These are phyloP conservation scores for Lipomyces lipofer DNA, from an alignment of 805 yeast species.

Conservation along the genomic window DNA sequence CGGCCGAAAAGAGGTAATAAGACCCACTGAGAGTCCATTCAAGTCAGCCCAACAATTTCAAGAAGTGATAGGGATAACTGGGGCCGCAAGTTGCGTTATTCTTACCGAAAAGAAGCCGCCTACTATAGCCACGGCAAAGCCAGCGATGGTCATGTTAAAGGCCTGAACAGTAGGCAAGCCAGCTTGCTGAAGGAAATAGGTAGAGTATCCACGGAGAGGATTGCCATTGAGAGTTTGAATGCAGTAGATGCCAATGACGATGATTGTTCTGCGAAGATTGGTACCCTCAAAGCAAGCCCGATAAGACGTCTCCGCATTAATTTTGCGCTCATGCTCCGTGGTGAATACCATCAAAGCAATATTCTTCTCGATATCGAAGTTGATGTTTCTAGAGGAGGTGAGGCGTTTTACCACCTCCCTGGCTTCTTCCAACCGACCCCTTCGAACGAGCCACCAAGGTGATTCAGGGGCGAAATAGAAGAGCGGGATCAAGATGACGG, in stretches of 20 bases:
- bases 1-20: constrained; percentile 11
- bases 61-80: no score
- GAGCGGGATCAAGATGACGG: constrained; percentile 46
- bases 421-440: constrained; percentile 10
- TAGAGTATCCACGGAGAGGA: constrained; percentile 36
- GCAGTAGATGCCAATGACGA: no score
- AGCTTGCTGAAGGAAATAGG: constrained; percentile 51
- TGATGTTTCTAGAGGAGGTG: constrained; percentile 16
- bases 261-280: constrained; percentile 30
- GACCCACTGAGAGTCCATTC: no score
- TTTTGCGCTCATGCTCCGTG: constrained; percentile 5
- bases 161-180: constrained; percentile 21
- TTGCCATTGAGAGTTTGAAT: constrained; percentile 29
- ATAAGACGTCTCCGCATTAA: constrained; percentile 2
- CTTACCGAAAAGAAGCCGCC: constrained; percentile 9
- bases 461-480: constrained; percentile 48
- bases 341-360: constrained; percentile 20
- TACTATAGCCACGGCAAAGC: constrained; percentile 3
- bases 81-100: no score
- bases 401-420: constrained; percentile 4
- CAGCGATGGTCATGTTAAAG: constrained; percentile 2
- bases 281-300: constrained; percentile 12
- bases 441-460: constrained; percentile 27
- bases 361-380: not conserved
- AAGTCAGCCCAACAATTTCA: no score